Evolutionary conservation across 768 basidiomycete genomes (phyloP), one percentile per base, ranked within the genome.

Genomic region (Clavaria fumosa): DNA sequence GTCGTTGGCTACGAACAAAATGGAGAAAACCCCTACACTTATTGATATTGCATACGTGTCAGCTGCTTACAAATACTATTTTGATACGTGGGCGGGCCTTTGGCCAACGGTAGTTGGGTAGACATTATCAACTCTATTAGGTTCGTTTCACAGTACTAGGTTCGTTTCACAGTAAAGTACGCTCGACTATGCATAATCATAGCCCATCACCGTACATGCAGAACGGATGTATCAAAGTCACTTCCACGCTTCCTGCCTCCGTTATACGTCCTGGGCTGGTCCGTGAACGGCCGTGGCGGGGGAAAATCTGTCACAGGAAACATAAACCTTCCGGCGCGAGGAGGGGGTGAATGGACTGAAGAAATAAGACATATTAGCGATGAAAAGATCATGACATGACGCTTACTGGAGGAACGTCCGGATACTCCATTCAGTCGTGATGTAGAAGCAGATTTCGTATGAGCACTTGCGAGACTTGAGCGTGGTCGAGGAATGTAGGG

Each of bases 221-320:
- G n/a, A n/a, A n/a, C n/a, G n/a, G n/a, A n/a, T n/a, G n/a, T 40
- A 56, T 83, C 70, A 59, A 85, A 86, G 39, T 71, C 66, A 47
- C 78, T 75, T n/a, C 85, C 85, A 40, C 63, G 64, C 47, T 62
- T 58, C 37, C 75, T 72, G 21, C 80, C 78, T 50, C 74, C 75
- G 9, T 55, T 58, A 51, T 90, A 90, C 28, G 61, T 60, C 50
- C 66, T 78, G 20, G 52, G 47, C 22, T 52, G 59, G 4, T 54
- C 49, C 23, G 53, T 52, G 53, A 85, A 88, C 19, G 63, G 61
- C 27, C 82, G 70, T 3, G 85, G 85, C 10, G 75, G 73, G 1
- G 85, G 85, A 51, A 88, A 85, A 35, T 76, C 81, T 10, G 62
- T 58, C n/a, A 75, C 69, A 5, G 81, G 82, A 51, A 85, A 89